Evolutionary conservation across 257 asterid species (phyloP).

Genomic region (Gynochthodes officinalis): DNA sequence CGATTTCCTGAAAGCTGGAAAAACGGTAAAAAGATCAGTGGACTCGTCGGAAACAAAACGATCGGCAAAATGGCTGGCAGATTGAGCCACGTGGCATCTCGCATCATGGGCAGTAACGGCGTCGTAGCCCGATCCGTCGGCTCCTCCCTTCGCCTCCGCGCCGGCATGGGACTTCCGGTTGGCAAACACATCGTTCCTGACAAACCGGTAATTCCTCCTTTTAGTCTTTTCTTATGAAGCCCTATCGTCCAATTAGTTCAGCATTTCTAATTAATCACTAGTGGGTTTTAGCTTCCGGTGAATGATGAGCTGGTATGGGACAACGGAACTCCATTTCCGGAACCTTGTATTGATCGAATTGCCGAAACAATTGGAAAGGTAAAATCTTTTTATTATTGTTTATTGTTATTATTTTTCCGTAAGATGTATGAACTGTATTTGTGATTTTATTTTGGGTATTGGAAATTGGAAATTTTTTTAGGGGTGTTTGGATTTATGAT

Average conservation of each 20-base stretch:
- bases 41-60: constrained; percentile 2
- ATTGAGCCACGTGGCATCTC: constrained; percentile 67
- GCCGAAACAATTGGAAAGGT: constrained; percentile 97
- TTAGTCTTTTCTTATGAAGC: neutral
- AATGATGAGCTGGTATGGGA: constrained; percentile 91
- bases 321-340: constrained; percentile 86
- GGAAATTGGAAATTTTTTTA: neutral
- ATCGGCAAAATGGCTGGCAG: constrained; percentile 63
- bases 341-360: constrained; percentile 91
- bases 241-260: neutral
- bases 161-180: constrained; percentile 97
- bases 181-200: constrained; percentile 92
- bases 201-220: constrained; percentile 50
- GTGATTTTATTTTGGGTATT: neutral
- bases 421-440: neutral
- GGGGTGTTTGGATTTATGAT: neutral
- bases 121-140: constrained; percentile 65
- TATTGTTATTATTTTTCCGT: too few species aligned
- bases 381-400: neutral
- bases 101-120: constrained; percentile 81
- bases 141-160: constrained; percentile 73
- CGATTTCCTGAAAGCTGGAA: neutral
- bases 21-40: too few species aligned
- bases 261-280: neutral
- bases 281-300: constrained; percentile 52